Evolutionary conservation across 345 rosid species (phyloP).

Genomic region (Syzygium jambos): DNA sequence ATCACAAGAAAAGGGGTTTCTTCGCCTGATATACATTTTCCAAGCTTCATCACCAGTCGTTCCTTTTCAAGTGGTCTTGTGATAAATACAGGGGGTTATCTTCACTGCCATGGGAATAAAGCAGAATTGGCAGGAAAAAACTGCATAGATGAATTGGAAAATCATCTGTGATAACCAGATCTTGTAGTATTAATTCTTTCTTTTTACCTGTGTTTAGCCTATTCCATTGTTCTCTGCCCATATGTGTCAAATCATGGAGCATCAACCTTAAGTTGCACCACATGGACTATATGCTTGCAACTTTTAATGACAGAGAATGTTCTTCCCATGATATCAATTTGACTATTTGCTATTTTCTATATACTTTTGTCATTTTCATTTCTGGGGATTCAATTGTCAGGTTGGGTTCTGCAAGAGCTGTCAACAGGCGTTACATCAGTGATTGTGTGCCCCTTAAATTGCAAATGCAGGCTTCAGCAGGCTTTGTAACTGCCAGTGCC

Average conservation of each 20-base stretch:
- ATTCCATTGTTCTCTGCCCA: neutral
- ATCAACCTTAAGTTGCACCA: neutral
- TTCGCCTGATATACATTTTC: neutral
- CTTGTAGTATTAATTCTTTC: neutral
- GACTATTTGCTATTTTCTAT: neutral
- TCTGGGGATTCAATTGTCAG: slow-evolving; percentile 28
- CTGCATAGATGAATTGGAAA: neutral
- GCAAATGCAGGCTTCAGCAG: slow-evolving; percentile 98
- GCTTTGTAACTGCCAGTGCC: slow-evolving; percentile 99
- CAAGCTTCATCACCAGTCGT: neutral
- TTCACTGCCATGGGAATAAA: neutral
- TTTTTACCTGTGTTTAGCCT: neutral
- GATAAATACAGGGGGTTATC: neutral
- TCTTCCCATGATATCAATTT: neutral
- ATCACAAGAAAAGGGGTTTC: neutral
- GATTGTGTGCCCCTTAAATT: slow-evolving; percentile 86
- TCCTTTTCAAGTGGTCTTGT: neutral
- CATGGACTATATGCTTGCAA: neutral
- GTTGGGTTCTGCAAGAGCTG: slow-evolving; percentile 98
- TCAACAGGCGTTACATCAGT: slow-evolving; percentile 92
- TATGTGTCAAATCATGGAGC: neutral
- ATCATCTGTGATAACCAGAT: neutral
- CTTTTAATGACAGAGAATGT: neutral
- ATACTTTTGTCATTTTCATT: neutral
- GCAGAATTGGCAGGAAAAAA: neutral